A percentile compares a stretch with the other conserved stretches of the same genome.
Conservation (phyloP, 495 filamentous ascomycete species). For the Penicillium angulare region DNA sequence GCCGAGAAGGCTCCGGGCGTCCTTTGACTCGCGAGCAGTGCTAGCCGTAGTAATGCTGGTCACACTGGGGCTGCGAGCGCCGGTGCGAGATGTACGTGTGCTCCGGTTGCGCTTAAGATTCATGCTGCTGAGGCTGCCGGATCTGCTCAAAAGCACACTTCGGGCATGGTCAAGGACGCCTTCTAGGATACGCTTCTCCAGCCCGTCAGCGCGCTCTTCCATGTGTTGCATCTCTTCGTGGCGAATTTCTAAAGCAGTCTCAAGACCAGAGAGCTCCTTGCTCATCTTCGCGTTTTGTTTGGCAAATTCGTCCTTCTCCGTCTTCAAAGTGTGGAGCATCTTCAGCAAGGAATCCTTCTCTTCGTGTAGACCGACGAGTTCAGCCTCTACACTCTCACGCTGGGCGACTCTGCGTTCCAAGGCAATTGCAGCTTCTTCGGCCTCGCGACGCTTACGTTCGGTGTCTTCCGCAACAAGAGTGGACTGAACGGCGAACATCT, state of each 20-base stretch:
- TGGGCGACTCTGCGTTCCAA: conserved; percentile 77
- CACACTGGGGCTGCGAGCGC: conserved; percentile 39
- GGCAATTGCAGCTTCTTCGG: conserved; percentile 76
- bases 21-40: conserved; percentile 40
- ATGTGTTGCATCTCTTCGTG: conserved; percentile 88
- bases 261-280: conserved; percentile 80
- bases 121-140: conserved; percentile 51
- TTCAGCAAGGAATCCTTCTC: conserved; percentile 63
- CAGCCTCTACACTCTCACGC: conserved; percentile 73
- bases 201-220: conserved; percentile 78
- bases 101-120: conserved; percentile 69
- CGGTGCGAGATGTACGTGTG: conserved; percentile 36
- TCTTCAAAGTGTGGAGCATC: conserved; percentile 55
- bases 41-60: conserved; percentile 31
- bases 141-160: conserved; percentile 68
- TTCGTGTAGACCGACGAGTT: conserved; percentile 61
- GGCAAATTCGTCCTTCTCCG: conserved; percentile 68
- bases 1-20: conserved; percentile 41
- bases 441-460: conserved; percentile 74
- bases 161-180: conserved; percentile 94
- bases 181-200: conserved; percentile 91
- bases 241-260: conserved; percentile 83
- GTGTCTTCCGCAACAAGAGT: conserved; percentile 74
- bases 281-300: conserved; percentile 72
- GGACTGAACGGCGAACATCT: conserved; percentile 79